A percentile compares a stretch with the other conserved stretches of the same genome.
phyloP scores from a whole-genome alignment of 75 land plant species.

The Pinus taeda region DNA sequence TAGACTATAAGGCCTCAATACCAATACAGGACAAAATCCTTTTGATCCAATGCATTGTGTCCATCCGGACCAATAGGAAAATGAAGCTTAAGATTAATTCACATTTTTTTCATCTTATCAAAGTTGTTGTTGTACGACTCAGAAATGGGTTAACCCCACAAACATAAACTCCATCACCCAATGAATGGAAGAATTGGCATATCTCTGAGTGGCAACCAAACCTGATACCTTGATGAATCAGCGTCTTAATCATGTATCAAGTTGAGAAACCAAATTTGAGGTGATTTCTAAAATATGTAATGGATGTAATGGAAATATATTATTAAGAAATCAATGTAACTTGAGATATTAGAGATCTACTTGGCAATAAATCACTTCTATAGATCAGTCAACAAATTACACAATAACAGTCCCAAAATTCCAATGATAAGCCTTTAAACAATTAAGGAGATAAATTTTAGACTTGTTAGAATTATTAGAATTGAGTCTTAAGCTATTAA shows the following conservation, averaged over 20 bases:
- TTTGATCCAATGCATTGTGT: slow-evolving; percentile 7
- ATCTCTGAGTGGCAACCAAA: slow-evolving; percentile 9
- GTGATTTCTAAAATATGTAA: too few relatives aligned
- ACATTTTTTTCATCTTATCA: slow-evolving; percentile 5
- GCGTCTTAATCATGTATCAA: slow-evolving; percentile 8
- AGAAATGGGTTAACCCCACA: slow-evolving; percentile 11
- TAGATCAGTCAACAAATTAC: too few relatives aligned
- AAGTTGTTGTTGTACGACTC: slow-evolving; percentile 2
- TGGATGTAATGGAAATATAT: too few relatives aligned
- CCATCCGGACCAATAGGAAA: slow-evolving; percentile 5
- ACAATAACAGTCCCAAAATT: too few relatives aligned
- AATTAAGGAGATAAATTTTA: too few relatives aligned
- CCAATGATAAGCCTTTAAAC: too few relatives aligned
- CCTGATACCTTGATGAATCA: slow-evolving; percentile 3
- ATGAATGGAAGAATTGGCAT: not conserved
- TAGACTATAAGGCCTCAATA: slow-evolving; percentile 6
- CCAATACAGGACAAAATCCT: slow-evolving; percentile 6
- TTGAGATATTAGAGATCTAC: too few relatives aligned
- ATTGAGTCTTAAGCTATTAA: too few relatives aligned
- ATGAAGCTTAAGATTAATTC: slow-evolving; percentile 10
- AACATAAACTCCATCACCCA: slow-evolving; percentile 9
- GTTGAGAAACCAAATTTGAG: slow-evolving; percentile 8
- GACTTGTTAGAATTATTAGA: too few relatives aligned
- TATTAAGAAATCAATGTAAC: too few relatives aligned
- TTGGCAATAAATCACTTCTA: too few relatives aligned